A percentile compares a stretch with the other conserved stretches of the same genome.
phyloP scores from a whole-genome alignment of 306 rosid genomes.

The Abrus pulchellus region DNA sequence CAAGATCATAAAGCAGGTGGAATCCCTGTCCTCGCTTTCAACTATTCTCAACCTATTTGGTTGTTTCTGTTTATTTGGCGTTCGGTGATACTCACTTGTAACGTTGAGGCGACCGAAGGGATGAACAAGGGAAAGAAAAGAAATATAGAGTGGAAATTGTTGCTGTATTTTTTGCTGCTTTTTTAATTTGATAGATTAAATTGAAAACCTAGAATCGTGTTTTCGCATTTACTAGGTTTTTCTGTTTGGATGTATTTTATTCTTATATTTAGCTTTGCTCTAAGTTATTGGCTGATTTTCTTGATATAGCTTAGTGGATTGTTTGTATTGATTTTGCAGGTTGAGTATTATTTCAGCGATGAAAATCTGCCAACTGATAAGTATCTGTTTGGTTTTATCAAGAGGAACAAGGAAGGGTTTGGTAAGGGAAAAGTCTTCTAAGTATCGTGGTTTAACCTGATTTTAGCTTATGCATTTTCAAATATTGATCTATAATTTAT shows the following conservation, averaged over 20 bases:
- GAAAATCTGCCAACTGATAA: conserved; percentile 81
- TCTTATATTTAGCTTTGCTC: not conserved
- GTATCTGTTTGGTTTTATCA: conserved; percentile 66
- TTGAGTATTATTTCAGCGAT: conserved; percentile 93
- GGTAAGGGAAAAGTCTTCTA: conserved; percentile 60
- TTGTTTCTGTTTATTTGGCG: conserved; percentile 10
- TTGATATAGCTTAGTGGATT: not conserved
- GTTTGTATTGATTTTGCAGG: conserved; percentile 63
- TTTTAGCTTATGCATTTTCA: not conserved
- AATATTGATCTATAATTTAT: not conserved
- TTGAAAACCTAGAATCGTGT: conserved; percentile 15
- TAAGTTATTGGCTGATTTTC: not conserved
- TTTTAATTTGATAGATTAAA: not conserved
- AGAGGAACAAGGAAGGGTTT: conserved; percentile 90
- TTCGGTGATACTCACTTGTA: not conserved
- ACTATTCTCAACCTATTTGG: not conserved
- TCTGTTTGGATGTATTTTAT: not conserved
- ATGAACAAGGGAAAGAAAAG: not conserved
- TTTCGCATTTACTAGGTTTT: conserved; percentile 28
- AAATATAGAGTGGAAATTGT: not conserved
- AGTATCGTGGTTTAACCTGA: conserved; percentile 6
- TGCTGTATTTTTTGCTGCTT: not conserved
- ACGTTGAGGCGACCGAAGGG: not conserved
- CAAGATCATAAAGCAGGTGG: conserved; percentile 81
- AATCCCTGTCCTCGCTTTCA: not conserved